phyloP scores from a whole-genome alignment of 2,329 filamentous ascomycete genomes.

The Pseudogymnoascus sp. region DNA sequence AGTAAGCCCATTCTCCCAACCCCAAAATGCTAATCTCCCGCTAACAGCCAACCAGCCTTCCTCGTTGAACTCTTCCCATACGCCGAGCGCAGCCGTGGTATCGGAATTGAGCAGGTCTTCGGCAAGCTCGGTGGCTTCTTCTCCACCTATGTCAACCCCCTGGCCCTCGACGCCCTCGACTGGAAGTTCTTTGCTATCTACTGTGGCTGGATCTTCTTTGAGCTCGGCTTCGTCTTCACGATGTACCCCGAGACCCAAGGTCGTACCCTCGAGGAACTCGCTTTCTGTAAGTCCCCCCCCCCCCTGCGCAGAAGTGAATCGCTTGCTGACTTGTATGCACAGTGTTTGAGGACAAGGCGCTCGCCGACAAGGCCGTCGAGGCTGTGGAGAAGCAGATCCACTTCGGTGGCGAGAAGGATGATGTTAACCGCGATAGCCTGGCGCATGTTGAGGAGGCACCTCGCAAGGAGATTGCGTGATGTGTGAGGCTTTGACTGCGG shows the following conservation, averaged over 20 bases:
- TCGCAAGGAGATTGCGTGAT: background rate
- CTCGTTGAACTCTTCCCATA: constrained; percentile 53
- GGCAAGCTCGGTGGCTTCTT: constrained; percentile 38
- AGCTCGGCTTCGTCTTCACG: constrained; percentile 35
- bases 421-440: constrained; percentile 1
- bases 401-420: constrained; percentile 13
- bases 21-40: background rate
- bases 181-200: constrained; percentile 39
- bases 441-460: background rate
- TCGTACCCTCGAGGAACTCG: constrained; percentile 37
- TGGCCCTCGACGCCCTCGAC: constrained; percentile 31
- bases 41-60: constrained; percentile 32
- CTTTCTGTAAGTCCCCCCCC: constrained; percentile 32
- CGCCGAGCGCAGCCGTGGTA: constrained; percentile 46
- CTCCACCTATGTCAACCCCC: constrained; percentile 38
- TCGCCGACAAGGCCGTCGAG: constrained; percentile 28
- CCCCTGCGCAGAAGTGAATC: background rate
- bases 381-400: constrained; percentile 31
- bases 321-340: background rate
- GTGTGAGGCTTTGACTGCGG: background rate
- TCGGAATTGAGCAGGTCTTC: constrained; percentile 33
- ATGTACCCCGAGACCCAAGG: constrained; percentile 38
- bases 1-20: constrained; percentile 32
- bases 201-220: constrained; percentile 33
- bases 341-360: constrained; percentile 32